Percentiles rank a stretch among this genome's conserved stretches.
Conservation (phyloP, 495 filamentous ascomycete genomes). For the Corynascus novoguineensis region DNA sequence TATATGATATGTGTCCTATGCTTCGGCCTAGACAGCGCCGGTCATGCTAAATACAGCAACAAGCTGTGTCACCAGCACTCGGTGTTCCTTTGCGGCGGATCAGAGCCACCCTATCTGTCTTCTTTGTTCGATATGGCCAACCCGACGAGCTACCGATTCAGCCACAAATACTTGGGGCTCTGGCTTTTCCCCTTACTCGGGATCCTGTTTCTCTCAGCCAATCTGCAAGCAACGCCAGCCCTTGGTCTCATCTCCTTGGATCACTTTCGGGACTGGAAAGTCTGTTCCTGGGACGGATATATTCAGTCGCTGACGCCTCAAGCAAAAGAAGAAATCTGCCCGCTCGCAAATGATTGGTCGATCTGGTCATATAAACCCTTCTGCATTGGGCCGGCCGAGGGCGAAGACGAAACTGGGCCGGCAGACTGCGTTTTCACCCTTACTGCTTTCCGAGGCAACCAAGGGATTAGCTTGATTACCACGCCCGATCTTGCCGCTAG, state of each 20-base stretch:
- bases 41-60: not conserved
- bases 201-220: not conserved
- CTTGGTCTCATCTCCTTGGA: no score
- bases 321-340: not conserved
- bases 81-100: no score
- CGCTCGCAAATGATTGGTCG: not conserved
- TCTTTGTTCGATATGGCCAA: not conserved
- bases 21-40: not conserved
- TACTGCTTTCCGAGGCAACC: slow-evolving; percentile 1
- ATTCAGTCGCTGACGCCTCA: not conserved
- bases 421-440: slow-evolving; percentile 14
- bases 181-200: not conserved
- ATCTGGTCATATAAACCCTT: not conserved
- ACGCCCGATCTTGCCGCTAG: slow-evolving; percentile 4
- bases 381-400: not conserved
- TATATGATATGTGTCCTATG: not conserved
- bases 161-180: not conserved
- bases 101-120: no score
- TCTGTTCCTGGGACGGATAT: not conserved
- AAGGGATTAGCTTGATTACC: slow-evolving; percentile 14
- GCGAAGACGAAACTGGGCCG: not conserved
- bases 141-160: not conserved
- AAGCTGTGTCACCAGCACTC: not conserved
- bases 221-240: not conserved
- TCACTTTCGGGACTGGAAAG: not conserved